Evolutionary conservation across 1,284 basidiomycete genomes (phyloP).

Genomic region (Ganoderma resinaceum): DNA sequence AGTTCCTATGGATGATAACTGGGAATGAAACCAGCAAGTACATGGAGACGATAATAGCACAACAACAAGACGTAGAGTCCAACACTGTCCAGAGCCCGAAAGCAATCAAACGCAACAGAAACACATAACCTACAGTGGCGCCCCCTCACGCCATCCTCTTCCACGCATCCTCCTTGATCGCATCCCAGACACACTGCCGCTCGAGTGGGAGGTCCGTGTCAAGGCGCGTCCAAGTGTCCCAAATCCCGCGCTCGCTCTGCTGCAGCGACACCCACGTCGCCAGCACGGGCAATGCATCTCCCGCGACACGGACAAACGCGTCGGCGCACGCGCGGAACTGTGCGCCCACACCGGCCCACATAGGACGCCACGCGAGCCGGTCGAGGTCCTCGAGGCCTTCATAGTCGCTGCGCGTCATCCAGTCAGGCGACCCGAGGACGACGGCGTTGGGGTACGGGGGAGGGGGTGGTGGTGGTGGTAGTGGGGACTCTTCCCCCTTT

Average conservation of each 20-base stretch:
- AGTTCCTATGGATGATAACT: not conserved
- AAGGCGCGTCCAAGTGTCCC: not conserved
- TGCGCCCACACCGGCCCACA: not conserved
- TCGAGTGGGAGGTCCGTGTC: not conserved
- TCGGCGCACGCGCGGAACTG: not conserved
- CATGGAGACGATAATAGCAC: not conserved
- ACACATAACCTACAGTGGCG: not conserved
- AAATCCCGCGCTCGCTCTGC: not conserved
- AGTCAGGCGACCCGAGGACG: not conserved
- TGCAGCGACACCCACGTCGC: slow-evolving; percentile 1
- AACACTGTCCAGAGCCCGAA: not conserved
- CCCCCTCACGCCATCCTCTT: not conserved
- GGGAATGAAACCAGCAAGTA: not conserved
- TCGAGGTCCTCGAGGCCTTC: not conserved
- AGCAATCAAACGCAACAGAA: not conserved
- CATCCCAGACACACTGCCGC: not conserved
- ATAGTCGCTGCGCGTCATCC: not conserved
- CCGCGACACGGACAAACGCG: not conserved
- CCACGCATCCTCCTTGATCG: not conserved
- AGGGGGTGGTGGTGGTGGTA: no score
- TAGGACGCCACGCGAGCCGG: slow-evolving; percentile 7
- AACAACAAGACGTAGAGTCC: not conserved
- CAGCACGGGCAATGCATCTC: not conserved
- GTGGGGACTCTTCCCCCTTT: no score
- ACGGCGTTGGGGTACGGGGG: not conserved